These are phyloP conservation scores for Phialophora expanda DNA, from an alignment of 2,329 filamentous ascomycete species.

Conservation along the genomic window DNA sequence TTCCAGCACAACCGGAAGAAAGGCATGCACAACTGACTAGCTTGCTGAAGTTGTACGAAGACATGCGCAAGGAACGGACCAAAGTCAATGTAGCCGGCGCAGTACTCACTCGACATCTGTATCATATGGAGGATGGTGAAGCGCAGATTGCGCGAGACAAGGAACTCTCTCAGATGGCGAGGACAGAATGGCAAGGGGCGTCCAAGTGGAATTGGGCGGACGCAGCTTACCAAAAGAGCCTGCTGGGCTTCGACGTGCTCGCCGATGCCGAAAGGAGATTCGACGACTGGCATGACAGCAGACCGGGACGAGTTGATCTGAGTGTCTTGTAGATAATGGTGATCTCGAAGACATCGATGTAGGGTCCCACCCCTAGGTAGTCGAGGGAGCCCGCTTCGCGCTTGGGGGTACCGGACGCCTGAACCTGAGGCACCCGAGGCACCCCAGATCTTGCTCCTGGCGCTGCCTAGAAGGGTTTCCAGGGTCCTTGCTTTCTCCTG, in stretches of 20 bases:
- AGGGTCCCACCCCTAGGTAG: too few species aligned
- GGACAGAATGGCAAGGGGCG: conserved; percentile 5
- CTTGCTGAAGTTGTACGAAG: conserved; percentile 24
- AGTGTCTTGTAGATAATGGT: neutral
- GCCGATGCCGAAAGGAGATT: conserved; percentile 11
- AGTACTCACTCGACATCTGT: conserved; percentile 38
- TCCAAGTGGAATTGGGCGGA: conserved; percentile 5
- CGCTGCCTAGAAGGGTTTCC: too few species aligned
- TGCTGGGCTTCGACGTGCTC: conserved; percentile 19
- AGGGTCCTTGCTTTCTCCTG: too few species aligned
- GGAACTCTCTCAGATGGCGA: neutral
- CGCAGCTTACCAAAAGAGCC: conserved; percentile 8
- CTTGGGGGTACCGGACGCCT: too few species aligned
- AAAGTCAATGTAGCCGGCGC: conserved; percentile 24
- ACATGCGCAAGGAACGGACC: conserved; percentile 30
- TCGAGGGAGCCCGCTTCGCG: neutral
- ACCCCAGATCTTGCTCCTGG: too few species aligned
- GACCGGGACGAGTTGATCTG: neutral
- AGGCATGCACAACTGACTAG: neutral
- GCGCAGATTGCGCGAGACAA: conserved; percentile 51
- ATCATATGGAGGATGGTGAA: conserved; percentile 48
- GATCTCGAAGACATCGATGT: neutral
- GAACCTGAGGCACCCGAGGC: too few species aligned
- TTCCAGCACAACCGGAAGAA: too few species aligned
- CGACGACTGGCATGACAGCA: neutral